Base-by-base conservation (phyloP, 192 early-diverging fungal species). In the Coemansia furcata region DNA sequence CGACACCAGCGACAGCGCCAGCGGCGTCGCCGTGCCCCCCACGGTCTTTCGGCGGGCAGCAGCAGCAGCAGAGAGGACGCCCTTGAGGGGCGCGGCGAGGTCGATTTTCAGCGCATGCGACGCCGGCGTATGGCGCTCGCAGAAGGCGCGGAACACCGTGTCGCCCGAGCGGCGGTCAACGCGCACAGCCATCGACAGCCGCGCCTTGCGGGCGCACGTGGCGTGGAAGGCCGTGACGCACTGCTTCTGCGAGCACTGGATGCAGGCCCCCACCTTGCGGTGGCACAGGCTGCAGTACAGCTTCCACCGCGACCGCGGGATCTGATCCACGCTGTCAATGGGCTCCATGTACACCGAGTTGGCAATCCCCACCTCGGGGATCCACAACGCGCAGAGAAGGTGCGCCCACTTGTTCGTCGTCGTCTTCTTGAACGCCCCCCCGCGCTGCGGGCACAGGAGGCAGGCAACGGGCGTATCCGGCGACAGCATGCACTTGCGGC, bases 341-440 rank as follows among this genome's bases (percentile, higher is more conserved):
- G 98, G 98, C 67, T 99, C 98, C 98, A 99, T 99, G 68, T 95
- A 94, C 3, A 92, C 93, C 8, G 88, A 74, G 75, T 99, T 99
- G 36, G 89, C 85, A 9, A 98, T 85, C 7, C 84, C 81, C 35
- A 91, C 91, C 78, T 98, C 98, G 9, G 98, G 98, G 46, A 99
- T 98, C 94, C 94, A 99, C 69, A 95, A 85, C 0, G 97, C 93
- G 69, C 98, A 99, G 15, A 96, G 80, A 30, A 98, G 75, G 79
- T 99, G 98, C 3, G 91, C 96, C 98, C 98, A 99, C 50, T 90
- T 87, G 78, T 93, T 94, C 30, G 87, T 88, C 10, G 86, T 94
- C 0, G 97, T 98, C 76, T 98, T 93, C 59, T 99, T 99, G 67
- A 98, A 95, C 0, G 98, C 98, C 1, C 97, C 97, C 32, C 92